Conservation (phyloP, 176 grass and related monocot genomes). For the Phoenix roebelenii region DNA sequence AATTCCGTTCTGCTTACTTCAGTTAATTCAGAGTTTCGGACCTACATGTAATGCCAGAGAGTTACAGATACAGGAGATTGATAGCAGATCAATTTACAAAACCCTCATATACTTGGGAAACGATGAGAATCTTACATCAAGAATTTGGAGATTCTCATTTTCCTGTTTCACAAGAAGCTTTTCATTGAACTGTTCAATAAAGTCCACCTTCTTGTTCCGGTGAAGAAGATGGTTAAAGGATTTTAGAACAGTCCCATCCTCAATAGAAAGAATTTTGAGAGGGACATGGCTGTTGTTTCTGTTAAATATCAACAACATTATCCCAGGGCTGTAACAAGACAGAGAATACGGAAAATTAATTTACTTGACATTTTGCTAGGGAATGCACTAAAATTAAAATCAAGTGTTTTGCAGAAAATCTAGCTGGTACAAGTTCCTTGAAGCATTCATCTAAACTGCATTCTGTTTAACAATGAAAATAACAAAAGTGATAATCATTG, state of each 20-base stretch:
- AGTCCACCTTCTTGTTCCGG: slow-evolving; percentile 86
- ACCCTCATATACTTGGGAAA: too few relatives aligned
- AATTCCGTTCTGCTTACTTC: slow-evolving; percentile 86
- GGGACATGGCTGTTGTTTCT: slow-evolving; percentile 67
- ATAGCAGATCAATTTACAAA: too few relatives aligned
- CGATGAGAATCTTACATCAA: slow-evolving; percentile 45
- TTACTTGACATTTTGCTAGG: too few relatives aligned
- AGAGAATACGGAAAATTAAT: slow-evolving; percentile 1
- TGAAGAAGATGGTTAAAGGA: slow-evolving; percentile 88
- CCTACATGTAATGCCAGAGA: slow-evolving; percentile 29
- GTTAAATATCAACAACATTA: slow-evolving; percentile 83
- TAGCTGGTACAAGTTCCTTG: too few relatives aligned
- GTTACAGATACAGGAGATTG: slow-evolving; percentile 10
- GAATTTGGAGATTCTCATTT: slow-evolving; percentile 90
- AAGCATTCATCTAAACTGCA: too few relatives aligned
- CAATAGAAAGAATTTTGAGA: slow-evolving; percentile 83
- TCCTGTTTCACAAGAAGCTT: slow-evolving; percentile 93
- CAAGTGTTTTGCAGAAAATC: too few relatives aligned
- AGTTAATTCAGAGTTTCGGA: slow-evolving; percentile 61
- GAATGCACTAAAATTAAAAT: too few relatives aligned
- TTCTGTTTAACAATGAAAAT: too few relatives aligned
- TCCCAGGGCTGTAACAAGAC: slow-evolving; percentile 54
- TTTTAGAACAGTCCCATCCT: slow-evolving; percentile 81
- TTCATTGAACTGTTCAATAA: slow-evolving; percentile 91
- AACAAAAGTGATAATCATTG: too few relatives aligned